Evolutionary conservation across 805 yeast genomes (phyloP).

Genomic region (Zygoascus biomembranicola): DNA sequence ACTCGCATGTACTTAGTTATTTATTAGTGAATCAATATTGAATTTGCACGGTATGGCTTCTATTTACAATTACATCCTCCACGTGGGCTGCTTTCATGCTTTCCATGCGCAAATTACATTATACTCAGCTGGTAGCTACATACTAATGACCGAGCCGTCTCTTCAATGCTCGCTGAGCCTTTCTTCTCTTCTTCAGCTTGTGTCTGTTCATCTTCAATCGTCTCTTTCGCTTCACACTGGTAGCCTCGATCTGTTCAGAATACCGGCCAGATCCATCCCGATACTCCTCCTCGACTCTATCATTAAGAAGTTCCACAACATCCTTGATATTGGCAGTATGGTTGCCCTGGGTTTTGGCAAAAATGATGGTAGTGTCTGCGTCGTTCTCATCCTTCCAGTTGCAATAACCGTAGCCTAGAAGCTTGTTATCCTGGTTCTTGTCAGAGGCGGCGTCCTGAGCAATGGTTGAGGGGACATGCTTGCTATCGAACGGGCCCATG

Average conservation of each 20-base stretch:
- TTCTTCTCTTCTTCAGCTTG: constrained; percentile 94
- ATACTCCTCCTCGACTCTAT: constrained; percentile 2
- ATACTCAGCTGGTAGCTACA: not conserved
- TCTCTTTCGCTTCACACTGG: constrained; percentile 45
- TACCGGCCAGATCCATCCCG: not conserved
- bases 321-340: constrained; percentile 7
- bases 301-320: constrained; percentile 7
- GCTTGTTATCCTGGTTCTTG: not conserved
- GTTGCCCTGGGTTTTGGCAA: constrained; percentile 7
- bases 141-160: constrained; percentile 19
- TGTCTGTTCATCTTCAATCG: constrained; percentile 96
- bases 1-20: not conserved
- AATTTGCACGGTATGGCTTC: too few species aligned
- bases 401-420: constrained; percentile 1
- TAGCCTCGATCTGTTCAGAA: constrained; percentile 13
- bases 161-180: constrained; percentile 57
- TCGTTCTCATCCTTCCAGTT: constrained; percentile 2
- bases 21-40: not conserved
- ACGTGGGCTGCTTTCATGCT: not conserved
- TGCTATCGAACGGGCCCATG: constrained; percentile 2
- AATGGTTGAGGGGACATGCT: not conserved
- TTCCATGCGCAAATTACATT: not conserved
- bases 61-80: not conserved
- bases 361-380: constrained; percentile 6
- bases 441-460: not conserved